Evolutionary conservation across 495 filamentous ascomycete genomes (phyloP).

Genomic region (Chlorociboria aeruginascens): DNA sequence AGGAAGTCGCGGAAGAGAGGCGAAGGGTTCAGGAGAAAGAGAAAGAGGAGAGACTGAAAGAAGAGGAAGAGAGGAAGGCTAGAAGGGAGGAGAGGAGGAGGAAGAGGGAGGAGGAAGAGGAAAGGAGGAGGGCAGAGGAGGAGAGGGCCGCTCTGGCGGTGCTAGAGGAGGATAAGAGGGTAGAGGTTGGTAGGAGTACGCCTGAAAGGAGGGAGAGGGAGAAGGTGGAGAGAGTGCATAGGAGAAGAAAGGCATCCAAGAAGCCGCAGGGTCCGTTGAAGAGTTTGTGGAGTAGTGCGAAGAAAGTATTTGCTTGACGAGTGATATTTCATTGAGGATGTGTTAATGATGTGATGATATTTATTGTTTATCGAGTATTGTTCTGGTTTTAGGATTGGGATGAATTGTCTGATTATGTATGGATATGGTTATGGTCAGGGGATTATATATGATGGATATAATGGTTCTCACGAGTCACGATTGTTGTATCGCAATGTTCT

Average conservation of each 20-base stretch:
- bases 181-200: neutral
- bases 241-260: neutral
- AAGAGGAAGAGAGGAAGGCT: conserved; percentile 10
- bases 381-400: neutral
- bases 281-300: conserved; percentile 11
- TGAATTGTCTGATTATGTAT: neutral
- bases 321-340: neutral
- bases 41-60: conserved; percentile 6
- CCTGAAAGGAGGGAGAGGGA: neutral
- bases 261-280: conserved; percentile 11
- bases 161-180: neutral
- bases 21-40: conserved; percentile 10
- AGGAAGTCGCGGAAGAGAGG: conserved; percentile 12
- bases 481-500: too few species aligned
- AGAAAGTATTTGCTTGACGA: conserved; percentile 13
- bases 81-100: conserved; percentile 1
- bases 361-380: neutral
- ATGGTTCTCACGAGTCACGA: too few species aligned
- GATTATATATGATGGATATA: too few species aligned
- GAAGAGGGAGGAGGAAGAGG: conserved; percentile 10
- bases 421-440: too few species aligned
- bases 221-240: neutral
- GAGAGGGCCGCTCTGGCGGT: conserved; percentile 4
- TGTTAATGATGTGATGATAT: neutral
- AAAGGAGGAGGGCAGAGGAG: conserved; percentile 6